Base-by-base conservation (phyloP, 345 rosid species). In the Gossypium turneri region DNA sequence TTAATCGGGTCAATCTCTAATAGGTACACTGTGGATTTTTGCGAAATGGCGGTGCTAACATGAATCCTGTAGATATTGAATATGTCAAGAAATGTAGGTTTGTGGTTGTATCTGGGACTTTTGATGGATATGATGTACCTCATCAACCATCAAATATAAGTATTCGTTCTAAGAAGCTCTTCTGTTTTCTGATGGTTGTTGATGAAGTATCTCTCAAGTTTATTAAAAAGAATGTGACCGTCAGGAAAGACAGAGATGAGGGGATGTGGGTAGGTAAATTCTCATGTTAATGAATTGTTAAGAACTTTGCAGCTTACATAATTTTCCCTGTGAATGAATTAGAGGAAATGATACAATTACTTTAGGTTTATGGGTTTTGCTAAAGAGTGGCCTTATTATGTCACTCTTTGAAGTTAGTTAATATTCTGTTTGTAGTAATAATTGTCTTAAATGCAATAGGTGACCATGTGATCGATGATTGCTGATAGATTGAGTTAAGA, bases 71-170 rank as follows among this genome's bases (percentile, higher is more conserved):
- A 15, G 99, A 93, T 76, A 71, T 86, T 50, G 75, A 86, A 58
- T 86, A 85, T 82, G 97, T 87, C 16, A 82, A 89, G 85, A 92
- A 88, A 45, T 93, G 99, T 79, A 85, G 79, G 78, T 93, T 88
- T 79, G 97, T 92, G 75, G 97, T 96, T 74, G 98, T 97, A 2
- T 91, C 99, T 5, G 98, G 97, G 53, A 93, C 90, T 79, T 96
- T 96, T 63, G 97, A 96, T 72, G 97, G 94, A 44, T 96, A 96
- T 74, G 99, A 96, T 77, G 68, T 81, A 73, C 97, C 98, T 20
- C 91, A 92, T 79, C 97, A 92, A 81, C 99, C 99, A 50, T 81
- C 97, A 44, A 90, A 92, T 78, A 79, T 92, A 78, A 93, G 98
- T 62, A 24, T 68, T 2, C 92, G 90, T 73, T 96, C 98, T 20